Percentiles rank a stretch among this genome's conserved stretches.
These are phyloP conservation scores for Aspergillus cristatus DNA, from an alignment of 495 filamentous ascomycete species.

Conservation along the genomic window DNA sequence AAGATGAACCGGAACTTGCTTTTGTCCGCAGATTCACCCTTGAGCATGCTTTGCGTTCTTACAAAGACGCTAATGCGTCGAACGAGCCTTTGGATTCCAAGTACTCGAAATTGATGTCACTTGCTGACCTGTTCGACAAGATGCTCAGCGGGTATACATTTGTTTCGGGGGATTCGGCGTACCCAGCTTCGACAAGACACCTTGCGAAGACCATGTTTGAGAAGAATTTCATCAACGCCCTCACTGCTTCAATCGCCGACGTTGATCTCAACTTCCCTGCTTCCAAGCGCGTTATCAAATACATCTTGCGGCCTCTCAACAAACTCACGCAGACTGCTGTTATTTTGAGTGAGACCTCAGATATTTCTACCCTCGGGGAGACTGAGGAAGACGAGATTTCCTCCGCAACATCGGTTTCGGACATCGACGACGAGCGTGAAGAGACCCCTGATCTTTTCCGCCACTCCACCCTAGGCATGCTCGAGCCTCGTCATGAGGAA, in stretches of 20 bases:
- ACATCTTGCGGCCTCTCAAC: slow-evolving; percentile 83
- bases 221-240: slow-evolving; percentile 80
- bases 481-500: slow-evolving; percentile 74
- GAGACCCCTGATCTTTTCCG: slow-evolving; percentile 96
- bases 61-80: slow-evolving; percentile 77
- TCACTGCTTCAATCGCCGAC: slow-evolving; percentile 90
- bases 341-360: slow-evolving; percentile 66
- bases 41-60: slow-evolving; percentile 84
- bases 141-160: slow-evolving; percentile 78
- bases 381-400: slow-evolving; percentile 81
- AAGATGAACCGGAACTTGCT: slow-evolving; percentile 78
- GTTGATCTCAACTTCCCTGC: slow-evolving; percentile 92
- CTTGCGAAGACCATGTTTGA: slow-evolving; percentile 95
- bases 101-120: slow-evolving; percentile 73
- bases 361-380: slow-evolving; percentile 58
- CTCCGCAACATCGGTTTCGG: slow-evolving; percentile 81
- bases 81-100: slow-evolving; percentile 75
- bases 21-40: slow-evolving; percentile 92
- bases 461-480: slow-evolving; percentile 90
- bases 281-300: slow-evolving; percentile 89
- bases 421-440: slow-evolving; percentile 79
- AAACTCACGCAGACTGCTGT: slow-evolving; percentile 81
- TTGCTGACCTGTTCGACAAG: slow-evolving; percentile 86
- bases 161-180: slow-evolving; percentile 33
- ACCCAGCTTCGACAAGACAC: slow-evolving; percentile 48